Conservation (phyloP, 2,329 filamentous ascomycete genomes). For the Colletotrichum coccodes region DNA sequence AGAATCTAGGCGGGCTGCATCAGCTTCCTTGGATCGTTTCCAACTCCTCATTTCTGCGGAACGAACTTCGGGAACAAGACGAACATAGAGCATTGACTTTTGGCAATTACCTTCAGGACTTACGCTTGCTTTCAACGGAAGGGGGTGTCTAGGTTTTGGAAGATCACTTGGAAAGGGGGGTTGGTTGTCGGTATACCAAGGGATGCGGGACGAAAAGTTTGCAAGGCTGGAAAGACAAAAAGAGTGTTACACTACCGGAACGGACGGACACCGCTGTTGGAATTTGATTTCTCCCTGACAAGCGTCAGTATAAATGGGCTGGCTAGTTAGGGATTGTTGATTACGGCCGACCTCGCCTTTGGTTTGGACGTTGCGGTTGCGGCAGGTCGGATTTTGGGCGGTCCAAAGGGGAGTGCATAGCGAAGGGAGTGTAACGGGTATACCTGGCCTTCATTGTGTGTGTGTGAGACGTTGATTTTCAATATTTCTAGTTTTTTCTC, state of each 20-base stretch:
- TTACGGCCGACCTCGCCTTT: slow-evolving; percentile 30
- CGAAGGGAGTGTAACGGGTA: slow-evolving; percentile 54
- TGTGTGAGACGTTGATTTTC: slow-evolving; percentile 35
- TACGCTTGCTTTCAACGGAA: slow-evolving; percentile 51
- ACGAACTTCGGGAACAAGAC: slow-evolving; percentile 52
- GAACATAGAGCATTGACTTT: slow-evolving; percentile 57
- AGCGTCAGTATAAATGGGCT: slow-evolving; percentile 35
- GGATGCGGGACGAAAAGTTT: slow-evolving; percentile 47
- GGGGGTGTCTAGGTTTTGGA: slow-evolving; percentile 52
- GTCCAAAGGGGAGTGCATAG: slow-evolving; percentile 47
- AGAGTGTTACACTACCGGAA: slow-evolving; percentile 41
- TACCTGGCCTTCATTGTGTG: slow-evolving; percentile 50
- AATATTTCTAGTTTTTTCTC: slow-evolving; percentile 22
- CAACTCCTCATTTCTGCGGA: slow-evolving; percentile 36
- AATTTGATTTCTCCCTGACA: slow-evolving; percentile 40
- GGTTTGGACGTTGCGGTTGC: slow-evolving; percentile 44
- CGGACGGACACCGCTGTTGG: slow-evolving; percentile 39
- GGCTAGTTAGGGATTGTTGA: slow-evolving; percentile 34
- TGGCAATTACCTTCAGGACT: slow-evolving; percentile 55
- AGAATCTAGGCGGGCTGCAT: slow-evolving; percentile 38
- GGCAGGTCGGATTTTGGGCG: slow-evolving; percentile 33
- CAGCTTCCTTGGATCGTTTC: slow-evolving; percentile 40
- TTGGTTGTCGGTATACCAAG: slow-evolving; percentile 38
- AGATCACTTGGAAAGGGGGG: slow-evolving; percentile 50
- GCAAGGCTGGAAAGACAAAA: slow-evolving; percentile 55